These are phyloP conservation scores for Fusarium pseudoanthophilum DNA, from an alignment of 2,329 filamentous ascomycete genomes.

Conservation along the genomic window DNA sequence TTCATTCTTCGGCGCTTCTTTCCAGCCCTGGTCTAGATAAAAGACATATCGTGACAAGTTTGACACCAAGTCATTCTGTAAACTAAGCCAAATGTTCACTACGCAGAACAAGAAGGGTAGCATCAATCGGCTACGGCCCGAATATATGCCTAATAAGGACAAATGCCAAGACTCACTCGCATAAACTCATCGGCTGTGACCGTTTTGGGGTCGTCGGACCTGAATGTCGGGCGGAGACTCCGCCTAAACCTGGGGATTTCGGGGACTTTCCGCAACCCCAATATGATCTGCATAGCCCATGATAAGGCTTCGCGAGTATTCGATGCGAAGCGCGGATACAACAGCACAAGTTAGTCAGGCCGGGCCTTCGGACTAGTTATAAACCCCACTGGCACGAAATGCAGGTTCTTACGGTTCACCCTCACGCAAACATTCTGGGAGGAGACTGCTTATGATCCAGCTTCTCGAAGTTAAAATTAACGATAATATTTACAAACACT, in stretches of 20 bases:
- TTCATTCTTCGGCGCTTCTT: not conserved
- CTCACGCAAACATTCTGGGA: not conserved
- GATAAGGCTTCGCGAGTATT: not conserved
- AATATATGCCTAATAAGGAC: not conserved
- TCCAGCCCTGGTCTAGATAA: accelerated
- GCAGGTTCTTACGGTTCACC: not conserved
- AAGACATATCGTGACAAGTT: not conserved
- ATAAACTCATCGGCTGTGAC: not conserved
- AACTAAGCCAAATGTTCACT: not conserved
- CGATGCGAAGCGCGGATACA: not conserved
- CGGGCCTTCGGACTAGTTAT: not conserved
- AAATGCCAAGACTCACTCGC: not conserved
- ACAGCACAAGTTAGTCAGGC: accelerated
- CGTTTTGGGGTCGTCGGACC: not conserved
- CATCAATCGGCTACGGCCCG: conserved; percentile 1
- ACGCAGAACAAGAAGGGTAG: not conserved
- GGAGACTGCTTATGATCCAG: too few relatives aligned
- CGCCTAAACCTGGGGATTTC: not conserved
- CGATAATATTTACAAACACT: too few relatives aligned
- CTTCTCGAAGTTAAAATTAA: too few relatives aligned
- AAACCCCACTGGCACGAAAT: accelerated
- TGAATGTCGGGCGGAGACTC: conserved; percentile 14
- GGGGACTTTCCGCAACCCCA: not conserved
- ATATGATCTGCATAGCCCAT: not conserved
- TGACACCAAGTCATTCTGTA: not conserved